Percentiles rank a stretch among this genome's conserved stretches.
Evolutionary conservation across 495 filamentous ascomycete species (phyloP).

Genomic region (Xylaria flabelliformis): DNA sequence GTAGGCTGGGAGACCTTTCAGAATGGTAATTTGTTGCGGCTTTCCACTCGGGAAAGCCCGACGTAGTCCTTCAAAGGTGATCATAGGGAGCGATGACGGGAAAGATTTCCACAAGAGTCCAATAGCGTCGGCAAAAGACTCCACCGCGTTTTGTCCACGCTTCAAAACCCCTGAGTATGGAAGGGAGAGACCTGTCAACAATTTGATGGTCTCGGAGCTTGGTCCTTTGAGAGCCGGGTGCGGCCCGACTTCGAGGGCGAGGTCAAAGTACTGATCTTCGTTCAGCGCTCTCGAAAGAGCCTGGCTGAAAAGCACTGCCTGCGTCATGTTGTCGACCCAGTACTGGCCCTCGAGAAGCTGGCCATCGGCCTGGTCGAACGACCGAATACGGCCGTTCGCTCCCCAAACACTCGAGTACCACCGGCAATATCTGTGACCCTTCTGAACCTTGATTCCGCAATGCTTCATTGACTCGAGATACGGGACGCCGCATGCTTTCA

Average conservation of each 20-base stretch:
- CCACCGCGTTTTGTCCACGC: slow-evolving; percentile 11
- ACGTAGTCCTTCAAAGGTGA: slow-evolving; percentile 21
- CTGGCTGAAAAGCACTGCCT: slow-evolving; percentile 50
- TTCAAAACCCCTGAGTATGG: slow-evolving; percentile 33
- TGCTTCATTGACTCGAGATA: slow-evolving; percentile 11
- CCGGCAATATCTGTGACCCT: slow-evolving; percentile 34
- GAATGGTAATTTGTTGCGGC: neutral
- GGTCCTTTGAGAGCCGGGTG: slow-evolving; percentile 50
- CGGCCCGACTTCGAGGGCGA: slow-evolving; percentile 48
- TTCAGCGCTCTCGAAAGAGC: slow-evolving; percentile 42
- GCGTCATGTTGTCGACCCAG: slow-evolving; percentile 55
- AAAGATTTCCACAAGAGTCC: slow-evolving; percentile 20
- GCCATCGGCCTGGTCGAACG: slow-evolving; percentile 29
- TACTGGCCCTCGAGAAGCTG: slow-evolving; percentile 39
- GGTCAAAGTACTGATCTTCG: slow-evolving; percentile 6
- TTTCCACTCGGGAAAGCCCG: neutral
- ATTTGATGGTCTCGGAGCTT: slow-evolving; percentile 30
- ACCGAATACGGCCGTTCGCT: slow-evolving; percentile 11
- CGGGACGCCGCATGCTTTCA: slow-evolving; percentile 45
- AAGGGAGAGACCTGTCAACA: slow-evolving; percentile 8
- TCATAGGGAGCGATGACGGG: neutral
- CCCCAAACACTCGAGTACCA: slow-evolving; percentile 35
- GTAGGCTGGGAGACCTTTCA: slow-evolving; percentile 55
- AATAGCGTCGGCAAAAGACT: neutral
- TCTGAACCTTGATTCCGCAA: slow-evolving; percentile 24